These are phyloP conservation scores for Cryptomeria japonica DNA, from an alignment of 75 land plant genomes.

Conservation along the genomic window DNA sequence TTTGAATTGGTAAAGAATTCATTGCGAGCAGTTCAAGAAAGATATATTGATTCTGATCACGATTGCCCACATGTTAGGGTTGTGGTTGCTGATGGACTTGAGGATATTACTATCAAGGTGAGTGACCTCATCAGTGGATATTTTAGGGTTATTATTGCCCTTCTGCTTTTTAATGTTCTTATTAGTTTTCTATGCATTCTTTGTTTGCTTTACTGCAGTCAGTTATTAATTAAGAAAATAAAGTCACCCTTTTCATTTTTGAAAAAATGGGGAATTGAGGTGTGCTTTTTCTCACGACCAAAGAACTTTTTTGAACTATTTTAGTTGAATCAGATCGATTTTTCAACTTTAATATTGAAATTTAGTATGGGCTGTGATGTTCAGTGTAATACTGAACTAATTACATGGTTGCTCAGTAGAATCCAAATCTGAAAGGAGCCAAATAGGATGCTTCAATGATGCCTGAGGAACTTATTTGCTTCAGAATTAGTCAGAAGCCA, in stretches of 20 bases:
- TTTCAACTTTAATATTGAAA: neutral
- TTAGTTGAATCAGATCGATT: neutral
- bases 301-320: neutral
- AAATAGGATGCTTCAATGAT: neutral
- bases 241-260: neutral
- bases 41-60: conserved; percentile 77
- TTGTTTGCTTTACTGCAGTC: neutral
- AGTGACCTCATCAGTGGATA: neutral
- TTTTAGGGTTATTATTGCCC: neutral
- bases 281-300: neutral
- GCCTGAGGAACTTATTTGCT: neutral
- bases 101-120: conserved; percentile 99
- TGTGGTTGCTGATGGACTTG: conserved; percentile 95
- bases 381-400: neutral
- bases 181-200: conserved; percentile 6
- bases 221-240: neutral
- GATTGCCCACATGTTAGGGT: conserved; percentile 82
- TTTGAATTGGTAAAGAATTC: conserved; percentile 98
- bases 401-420: neutral
- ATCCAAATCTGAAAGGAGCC: neutral
- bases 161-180: neutral
- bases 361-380: neutral
- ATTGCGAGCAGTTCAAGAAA: conserved; percentile 94
- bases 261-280: neutral
- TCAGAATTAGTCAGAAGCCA: neutral